Conservation (phyloP, 129 eudicot species). For the Helichrysum umbraculigerum region DNA sequence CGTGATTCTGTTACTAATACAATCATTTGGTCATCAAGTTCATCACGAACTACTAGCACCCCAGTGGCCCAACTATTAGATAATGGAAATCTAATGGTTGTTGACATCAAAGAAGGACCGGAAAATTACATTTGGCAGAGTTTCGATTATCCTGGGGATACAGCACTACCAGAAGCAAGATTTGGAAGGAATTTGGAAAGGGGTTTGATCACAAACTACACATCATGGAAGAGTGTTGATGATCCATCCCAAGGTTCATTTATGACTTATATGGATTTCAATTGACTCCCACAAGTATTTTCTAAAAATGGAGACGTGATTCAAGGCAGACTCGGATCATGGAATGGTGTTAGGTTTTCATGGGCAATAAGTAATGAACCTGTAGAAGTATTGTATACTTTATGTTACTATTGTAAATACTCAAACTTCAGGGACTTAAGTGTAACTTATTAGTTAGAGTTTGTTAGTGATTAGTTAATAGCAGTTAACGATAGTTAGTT, state of each 20-base stretch:
- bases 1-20: not conserved
- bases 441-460: too few relatives aligned
- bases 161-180: not conserved
- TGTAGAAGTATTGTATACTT: too few relatives aligned
- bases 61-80: constrained; percentile 15
- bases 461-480: too few relatives aligned
- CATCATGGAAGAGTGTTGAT: constrained; percentile 31
- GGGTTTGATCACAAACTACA: not conserved
- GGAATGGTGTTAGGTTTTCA: not conserved
- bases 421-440: too few relatives aligned
- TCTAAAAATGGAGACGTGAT: not conserved
- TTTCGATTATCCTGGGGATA: not conserved
- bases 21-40: constrained; percentile 31
- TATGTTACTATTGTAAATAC: too few relatives aligned
- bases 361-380: not conserved
- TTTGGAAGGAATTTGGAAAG: not conserved
- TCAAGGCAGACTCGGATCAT: not conserved
- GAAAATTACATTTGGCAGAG: constrained; percentile 17
- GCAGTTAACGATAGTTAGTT: too few relatives aligned
- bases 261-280: not conserved
- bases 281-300: not conserved
- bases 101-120: not conserved
- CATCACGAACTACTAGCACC: not conserved
- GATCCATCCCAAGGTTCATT: constrained; percentile 30
- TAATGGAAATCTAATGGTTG: constrained; percentile 26